Evolutionary conservation across 129 eudicot genomes (phyloP), one percentile per base, ranked within the genome.

Genomic region (Flaveria ramosissima): DNA sequence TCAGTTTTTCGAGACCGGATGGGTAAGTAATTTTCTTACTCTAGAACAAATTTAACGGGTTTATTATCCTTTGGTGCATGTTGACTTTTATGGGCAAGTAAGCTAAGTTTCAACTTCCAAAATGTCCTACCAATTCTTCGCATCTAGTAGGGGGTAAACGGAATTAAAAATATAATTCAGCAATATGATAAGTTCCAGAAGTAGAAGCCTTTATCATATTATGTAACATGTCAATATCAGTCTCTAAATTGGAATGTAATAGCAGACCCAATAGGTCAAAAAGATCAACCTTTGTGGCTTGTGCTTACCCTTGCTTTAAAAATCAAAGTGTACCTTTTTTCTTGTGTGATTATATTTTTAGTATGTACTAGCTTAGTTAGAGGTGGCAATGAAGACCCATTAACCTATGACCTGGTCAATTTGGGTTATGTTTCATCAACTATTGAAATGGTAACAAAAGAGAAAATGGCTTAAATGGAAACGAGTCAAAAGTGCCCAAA

Each of bases 1-100:
- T 50, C 97, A 87, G 46, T 87, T 88, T 81, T 62, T 80, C 42
- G 97, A 85, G 80, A 84, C 81, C 6, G 92, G 90, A 85, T 89
- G 97, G 98, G 98, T 94, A 87, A 68, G 73, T 53, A 43, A n/a
- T 55, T 78, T 21, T 66, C 56, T 77, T 13, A 36, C 67, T 21
- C 39, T 15, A 68, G 30, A 41, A 41, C 12, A 72, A 11, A n/a
- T 42, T 15, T 26, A 7, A 32, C 65, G 11, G 21, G 36, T 11
- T 66, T 67, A 43, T 67, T 16, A 32, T 32, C 47, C 48, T 30
- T 16, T 10, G 13, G 19, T 32, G 12, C 41, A 46, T 72, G 67
- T 60, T 21, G 59, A 74, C 78, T 74, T 74, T 24, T 24, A 15
- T 39, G 13, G 68, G 43, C 77, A 57, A 20, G 5, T 45, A 21